Evolutionary conservation across 768 basidiomycete genomes (phyloP).

Genomic region (Cystofilobasidium macerans): DNA sequence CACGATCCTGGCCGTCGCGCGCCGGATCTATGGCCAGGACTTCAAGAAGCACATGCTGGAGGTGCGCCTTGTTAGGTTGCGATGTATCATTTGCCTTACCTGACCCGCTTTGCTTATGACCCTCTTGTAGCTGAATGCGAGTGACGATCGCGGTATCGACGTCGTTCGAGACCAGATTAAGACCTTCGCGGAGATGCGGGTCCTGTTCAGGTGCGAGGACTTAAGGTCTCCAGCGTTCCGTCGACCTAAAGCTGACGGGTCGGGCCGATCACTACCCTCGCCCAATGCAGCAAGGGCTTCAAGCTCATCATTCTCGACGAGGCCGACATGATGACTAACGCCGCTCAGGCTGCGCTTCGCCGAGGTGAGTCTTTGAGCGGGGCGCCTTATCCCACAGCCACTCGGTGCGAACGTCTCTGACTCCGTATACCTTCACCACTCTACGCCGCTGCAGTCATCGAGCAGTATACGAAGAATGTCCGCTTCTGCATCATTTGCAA

Average conservation of each 20-base stretch:
- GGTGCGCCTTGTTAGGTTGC: slow-evolving; percentile 41
- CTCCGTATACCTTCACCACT: neutral
- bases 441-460: slow-evolving; percentile 54
- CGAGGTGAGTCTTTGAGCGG: slow-evolving; percentile 43
- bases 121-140: slow-evolving; percentile 72
- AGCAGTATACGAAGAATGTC: slow-evolving; percentile 97
- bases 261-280: neutral
- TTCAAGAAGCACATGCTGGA: slow-evolving; percentile 90
- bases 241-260: too few species aligned
- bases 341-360: slow-evolving; percentile 89
- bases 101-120: too few species aligned
- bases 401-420: neutral
- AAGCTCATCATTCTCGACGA: slow-evolving; percentile 97
- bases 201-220: slow-evolving; percentile 46
- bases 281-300: slow-evolving; percentile 70
- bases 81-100: too few species aligned
- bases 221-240: too few species aligned
- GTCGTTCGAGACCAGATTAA: slow-evolving; percentile 98
- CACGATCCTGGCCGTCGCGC: slow-evolving; percentile 87
- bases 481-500: slow-evolving; percentile 99
- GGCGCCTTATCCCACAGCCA: neutral
- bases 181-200: slow-evolving; percentile 91
- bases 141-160: slow-evolving; percentile 96
- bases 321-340: slow-evolving; percentile 99
- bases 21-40: slow-evolving; percentile 78